Percentiles rank a stretch among this genome's conserved stretches.
These are phyloP conservation scores for Dipteronia sinensis DNA, from an alignment of 345 rosid species.

Conservation along the genomic window DNA sequence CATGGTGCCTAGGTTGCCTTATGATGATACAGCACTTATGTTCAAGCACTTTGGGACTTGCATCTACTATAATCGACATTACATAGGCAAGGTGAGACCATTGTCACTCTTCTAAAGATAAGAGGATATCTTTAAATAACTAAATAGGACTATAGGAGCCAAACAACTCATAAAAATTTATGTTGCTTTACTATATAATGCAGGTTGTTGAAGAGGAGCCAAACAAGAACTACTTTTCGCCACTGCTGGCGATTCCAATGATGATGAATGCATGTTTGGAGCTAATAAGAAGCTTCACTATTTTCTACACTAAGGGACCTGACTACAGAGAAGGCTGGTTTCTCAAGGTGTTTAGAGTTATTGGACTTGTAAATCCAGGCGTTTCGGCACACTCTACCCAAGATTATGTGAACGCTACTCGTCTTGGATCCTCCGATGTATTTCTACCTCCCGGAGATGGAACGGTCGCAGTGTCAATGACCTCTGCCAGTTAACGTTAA, in stretches of 20 bases:
- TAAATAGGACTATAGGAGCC: constrained; percentile 34
- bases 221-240: constrained; percentile 54
- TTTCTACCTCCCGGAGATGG: neutral
- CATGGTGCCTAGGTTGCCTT: constrained; percentile 73
- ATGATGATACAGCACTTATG: constrained; percentile 57
- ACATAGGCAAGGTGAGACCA: constrained; percentile 41
- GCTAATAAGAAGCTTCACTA: constrained; percentile 60
- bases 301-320: constrained; percentile 26
- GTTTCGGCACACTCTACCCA: neutral
- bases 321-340: constrained; percentile 19
- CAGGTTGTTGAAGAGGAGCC: constrained; percentile 57
- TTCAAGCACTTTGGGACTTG: constrained; percentile 83
- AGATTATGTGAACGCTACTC: constrained; percentile 16
- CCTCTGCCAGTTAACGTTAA: neutral
- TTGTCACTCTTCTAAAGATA: neutral
- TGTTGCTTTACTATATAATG: neutral
- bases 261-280: constrained; percentile 42
- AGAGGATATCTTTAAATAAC: too few species aligned
- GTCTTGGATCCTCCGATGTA: constrained; percentile 2
- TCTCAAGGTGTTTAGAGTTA: neutral
- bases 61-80: constrained; percentile 48
- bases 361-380: constrained; percentile 14
- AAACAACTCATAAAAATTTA: constrained; percentile 21
- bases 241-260: constrained; percentile 25
- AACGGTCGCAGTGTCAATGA: neutral